phyloP scores from a whole-genome alignment of 1,139 yeast species.

The Taphrina wiesneri region DNA sequence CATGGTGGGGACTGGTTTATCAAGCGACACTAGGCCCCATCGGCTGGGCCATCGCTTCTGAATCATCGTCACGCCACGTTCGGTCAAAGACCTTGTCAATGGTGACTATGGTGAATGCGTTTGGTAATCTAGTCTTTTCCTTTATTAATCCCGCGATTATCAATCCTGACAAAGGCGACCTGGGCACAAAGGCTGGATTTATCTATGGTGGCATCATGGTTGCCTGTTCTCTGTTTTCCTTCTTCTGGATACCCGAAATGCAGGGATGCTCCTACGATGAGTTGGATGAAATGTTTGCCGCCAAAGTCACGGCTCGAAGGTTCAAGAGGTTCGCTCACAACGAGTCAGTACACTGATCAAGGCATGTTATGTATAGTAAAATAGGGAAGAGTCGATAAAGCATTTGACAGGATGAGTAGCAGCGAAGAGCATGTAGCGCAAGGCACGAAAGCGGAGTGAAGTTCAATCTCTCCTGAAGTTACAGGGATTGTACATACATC shows the following conservation, averaged over 20 bases:
- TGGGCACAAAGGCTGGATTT: conserved; percentile 57
- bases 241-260: conserved; percentile 73
- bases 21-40: conserved; percentile 58
- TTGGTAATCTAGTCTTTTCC: conserved; percentile 71
- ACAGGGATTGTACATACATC: neutral
- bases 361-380: neutral
- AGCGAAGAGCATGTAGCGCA: neutral
- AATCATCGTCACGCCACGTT: conserved; percentile 66
- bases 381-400: neutral
- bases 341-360: neutral
- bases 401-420: neutral
- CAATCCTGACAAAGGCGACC: conserved; percentile 49
- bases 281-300: conserved; percentile 55
- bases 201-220: conserved; percentile 66
- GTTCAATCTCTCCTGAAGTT: too few species aligned
- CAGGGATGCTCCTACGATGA: conserved; percentile 86
- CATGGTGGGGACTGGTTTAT: neutral
- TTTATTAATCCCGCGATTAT: conserved; percentile 71
- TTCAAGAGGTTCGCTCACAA: neutral
- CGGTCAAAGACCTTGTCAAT: conserved; percentile 74
- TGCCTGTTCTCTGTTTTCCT: neutral
- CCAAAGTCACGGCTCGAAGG: neutral
- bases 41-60: conserved; percentile 75
- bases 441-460: neutral
- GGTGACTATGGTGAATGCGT: conserved; percentile 75